These are phyloP conservation scores for Mycena belliarum DNA, from an alignment of 768 basidiomycete species.

Conservation along the genomic window DNA sequence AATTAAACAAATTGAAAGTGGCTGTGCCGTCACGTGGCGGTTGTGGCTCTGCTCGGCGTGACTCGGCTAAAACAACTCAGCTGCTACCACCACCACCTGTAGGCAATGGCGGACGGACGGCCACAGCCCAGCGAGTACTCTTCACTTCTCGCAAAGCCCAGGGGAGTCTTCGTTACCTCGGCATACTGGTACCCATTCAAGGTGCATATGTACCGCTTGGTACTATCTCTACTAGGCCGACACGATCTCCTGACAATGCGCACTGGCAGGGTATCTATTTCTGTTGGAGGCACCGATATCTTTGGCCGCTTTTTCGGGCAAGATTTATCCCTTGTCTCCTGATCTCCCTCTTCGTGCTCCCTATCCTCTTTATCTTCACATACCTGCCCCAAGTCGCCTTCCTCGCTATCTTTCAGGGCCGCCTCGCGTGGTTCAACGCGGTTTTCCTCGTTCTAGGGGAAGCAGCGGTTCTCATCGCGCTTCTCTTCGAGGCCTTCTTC, in stretches of 20 bases:
- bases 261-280: conserved; percentile 19
- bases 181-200: conserved; percentile 16
- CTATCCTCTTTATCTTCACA: conserved; percentile 40
- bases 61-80: conserved; percentile 11
- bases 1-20: too few relatives aligned
- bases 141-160: conserved; percentile 10
- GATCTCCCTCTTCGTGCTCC: conserved; percentile 29
- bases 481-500: conserved; percentile 21
- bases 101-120: conserved; percentile 3
- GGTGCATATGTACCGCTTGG: conserved; percentile 8
- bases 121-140: conserved; percentile 1
- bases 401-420: conserved; percentile 52
- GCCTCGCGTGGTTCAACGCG: conserved; percentile 45
- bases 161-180: conserved; percentile 14
- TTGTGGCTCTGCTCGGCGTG: too few relatives aligned
- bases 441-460: conserved; percentile 22
- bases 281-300: conserved; percentile 14
- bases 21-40: too few relatives aligned
- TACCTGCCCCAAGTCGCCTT: conserved; percentile 57
- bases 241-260: too few relatives aligned
- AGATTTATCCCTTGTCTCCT: conserved; percentile 21
- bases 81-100: conserved; percentile 9
- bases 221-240: too few relatives aligned
- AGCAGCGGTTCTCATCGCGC: conserved; percentile 11
- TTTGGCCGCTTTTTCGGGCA: conserved; percentile 18